Evolutionary conservation across 352 stramenopile species (phyloP), one percentile per base, ranked within the genome.

Genomic region (Pythium folliculosum): DNA sequence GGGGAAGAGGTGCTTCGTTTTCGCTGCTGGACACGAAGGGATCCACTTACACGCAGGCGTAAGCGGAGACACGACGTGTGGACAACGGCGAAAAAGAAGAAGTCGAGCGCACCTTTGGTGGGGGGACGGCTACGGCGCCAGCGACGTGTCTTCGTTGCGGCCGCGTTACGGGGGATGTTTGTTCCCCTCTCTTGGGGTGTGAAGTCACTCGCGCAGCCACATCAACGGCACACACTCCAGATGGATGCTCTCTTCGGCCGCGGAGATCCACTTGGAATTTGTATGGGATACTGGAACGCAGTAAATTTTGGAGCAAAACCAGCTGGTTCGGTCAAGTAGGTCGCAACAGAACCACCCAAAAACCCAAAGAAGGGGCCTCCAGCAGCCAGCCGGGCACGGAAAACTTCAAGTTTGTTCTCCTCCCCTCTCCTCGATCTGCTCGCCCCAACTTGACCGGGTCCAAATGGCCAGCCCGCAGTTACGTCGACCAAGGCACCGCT

Each of bases 31-130:
- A 63, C 30, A 65, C 65, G 45, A 49, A 30, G 56, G 38, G 35
- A 51, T 25, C 58, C 59, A 57, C 58, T 65, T 49, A 61, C 55
- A 38, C 27, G 25, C 17, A 30, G 43, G 48, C 37, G 57, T 21
- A 23, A 44, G 48, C 32, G 21, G 27, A 12, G 27, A n/a, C n/a
- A 19, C 30, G 45, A 57, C 51, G 65, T 66, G 65, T 67, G 65
- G 65, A 72, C 65, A 72, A 72, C 65, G 59, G 52, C 65, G 65
- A 72, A 72, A 72, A 72, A 72, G 52, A 64, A 60, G 65, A 72
- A 72, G 65, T 72, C 65, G 51, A 37, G 40, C 52, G 30, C 44
- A 50, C 30, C 17, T 43, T 19, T 47, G 40, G 37, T n/a, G 10
- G 30, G 19, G 27, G 17, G 32, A 44, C 9, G 51, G 30, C 30